phyloP scores from a whole-genome alignment of 371 early-diverging fungal genomes.

The Gilbertella persicaria region DNA sequence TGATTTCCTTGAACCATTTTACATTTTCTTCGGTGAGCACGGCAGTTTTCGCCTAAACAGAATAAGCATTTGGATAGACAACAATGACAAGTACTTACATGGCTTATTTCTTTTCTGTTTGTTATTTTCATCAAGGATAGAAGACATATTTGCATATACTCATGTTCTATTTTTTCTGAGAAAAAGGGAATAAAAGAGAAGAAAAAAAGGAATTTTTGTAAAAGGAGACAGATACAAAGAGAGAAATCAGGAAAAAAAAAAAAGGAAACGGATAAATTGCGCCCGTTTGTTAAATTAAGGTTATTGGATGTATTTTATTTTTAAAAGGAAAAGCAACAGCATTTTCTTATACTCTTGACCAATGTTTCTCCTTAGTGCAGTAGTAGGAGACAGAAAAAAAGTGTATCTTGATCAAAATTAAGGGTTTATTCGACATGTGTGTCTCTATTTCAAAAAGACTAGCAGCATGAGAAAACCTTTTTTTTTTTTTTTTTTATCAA shows the following conservation, averaged over 20 bases:
- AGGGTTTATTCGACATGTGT: no score
- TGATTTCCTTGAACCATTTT: constrained; percentile 30
- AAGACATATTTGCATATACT: constrained; percentile 11
- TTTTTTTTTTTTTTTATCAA: no score
- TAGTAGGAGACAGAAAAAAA: no score
- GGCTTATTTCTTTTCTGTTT: constrained; percentile 47
- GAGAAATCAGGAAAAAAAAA: not conserved
- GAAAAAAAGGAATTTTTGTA: constrained; percentile 2
- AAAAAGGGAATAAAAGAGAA: not conserved
- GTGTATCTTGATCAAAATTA: no score
- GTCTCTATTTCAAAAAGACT: no score
- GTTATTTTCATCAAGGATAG: constrained; percentile 16
- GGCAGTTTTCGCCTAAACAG: constrained; percentile 45
- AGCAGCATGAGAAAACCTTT: no score
- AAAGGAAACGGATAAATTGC: not conserved
- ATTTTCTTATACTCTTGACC: no score
- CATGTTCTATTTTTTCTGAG: constrained; percentile 3
- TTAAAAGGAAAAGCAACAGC: no score
- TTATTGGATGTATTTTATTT: no score
- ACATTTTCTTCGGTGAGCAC: constrained; percentile 51
- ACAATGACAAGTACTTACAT: constrained; percentile 27
- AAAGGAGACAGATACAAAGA: not conserved
- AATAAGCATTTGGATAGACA: not conserved
- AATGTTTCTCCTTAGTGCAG: no score
- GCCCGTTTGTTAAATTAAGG: no score